These are phyloP conservation scores for Wickerhamiella qilinensis DNA, from an alignment of 805 yeast species.

Conservation along the genomic window DNA sequence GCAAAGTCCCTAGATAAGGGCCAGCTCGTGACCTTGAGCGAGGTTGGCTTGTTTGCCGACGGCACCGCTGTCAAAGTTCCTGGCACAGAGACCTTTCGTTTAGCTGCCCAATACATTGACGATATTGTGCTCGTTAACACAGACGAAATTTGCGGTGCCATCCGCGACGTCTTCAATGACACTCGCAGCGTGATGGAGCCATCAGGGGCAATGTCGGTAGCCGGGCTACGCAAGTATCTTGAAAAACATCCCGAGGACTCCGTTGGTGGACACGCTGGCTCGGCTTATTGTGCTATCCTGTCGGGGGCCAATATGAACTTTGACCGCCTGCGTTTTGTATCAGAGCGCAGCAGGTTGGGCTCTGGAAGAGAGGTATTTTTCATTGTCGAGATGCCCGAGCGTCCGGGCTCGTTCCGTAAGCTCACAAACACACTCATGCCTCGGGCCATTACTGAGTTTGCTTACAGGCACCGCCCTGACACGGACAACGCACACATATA, in stretches of 20 bases:
- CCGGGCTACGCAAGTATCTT: constrained; percentile 80
- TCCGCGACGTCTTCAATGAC: constrained; percentile 91
- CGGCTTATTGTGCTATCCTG: constrained; percentile 63
- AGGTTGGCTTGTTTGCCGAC: constrained; percentile 96
- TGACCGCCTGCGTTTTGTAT: constrained; percentile 85
- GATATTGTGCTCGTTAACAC: constrained; percentile 74
- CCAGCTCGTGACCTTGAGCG: constrained; percentile 37
- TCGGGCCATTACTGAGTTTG: constrained; percentile 83
- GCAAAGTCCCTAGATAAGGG: constrained; percentile 46
- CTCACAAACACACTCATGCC: constrained; percentile 71
- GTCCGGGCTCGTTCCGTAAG: constrained; percentile 74
- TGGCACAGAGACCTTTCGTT: constrained; percentile 84
- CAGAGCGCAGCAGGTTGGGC: constrained; percentile 96
- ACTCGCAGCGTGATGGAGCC: constrained; percentile 92
- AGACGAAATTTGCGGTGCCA: constrained; percentile 93
- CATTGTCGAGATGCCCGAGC: constrained; percentile 80
- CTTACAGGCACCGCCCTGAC: constrained; percentile 51
- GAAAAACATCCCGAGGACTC: constrained; percentile 33
- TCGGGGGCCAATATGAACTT: constrained; percentile 98
- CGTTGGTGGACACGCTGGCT: background rate
- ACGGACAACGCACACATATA: constrained; percentile 54
- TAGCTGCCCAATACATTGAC: constrained; percentile 66
- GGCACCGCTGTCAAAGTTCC: constrained; percentile 89
- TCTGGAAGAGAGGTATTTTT: constrained; percentile 93
- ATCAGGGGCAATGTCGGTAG: constrained; percentile 91